phyloP scores from a whole-genome alignment of 345 rosid species.

The Syzygium oleosum region DNA sequence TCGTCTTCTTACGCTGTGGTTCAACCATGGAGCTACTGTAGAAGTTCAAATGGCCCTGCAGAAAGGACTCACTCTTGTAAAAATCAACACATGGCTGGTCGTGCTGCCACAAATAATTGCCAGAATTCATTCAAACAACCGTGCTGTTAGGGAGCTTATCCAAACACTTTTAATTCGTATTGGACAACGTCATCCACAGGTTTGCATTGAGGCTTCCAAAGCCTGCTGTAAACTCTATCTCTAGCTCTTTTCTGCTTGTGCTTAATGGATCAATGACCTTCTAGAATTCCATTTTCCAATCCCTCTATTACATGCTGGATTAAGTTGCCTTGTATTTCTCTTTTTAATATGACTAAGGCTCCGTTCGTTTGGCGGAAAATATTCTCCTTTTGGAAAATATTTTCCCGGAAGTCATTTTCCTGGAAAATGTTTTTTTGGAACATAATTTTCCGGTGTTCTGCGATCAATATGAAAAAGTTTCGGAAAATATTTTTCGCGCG shows the following conservation, averaged over 20 bases:
- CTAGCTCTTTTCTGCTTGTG: background rate
- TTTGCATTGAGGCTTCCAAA: conserved; percentile 6
- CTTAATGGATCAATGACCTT: background rate
- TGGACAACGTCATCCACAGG: conserved; percentile 98
- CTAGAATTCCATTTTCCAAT: background rate
- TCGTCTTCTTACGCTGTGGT: conserved; percentile 97
- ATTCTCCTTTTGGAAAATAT: too few species aligned
- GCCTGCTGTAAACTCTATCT: background rate
- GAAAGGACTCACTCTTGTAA: conserved; percentile 81
- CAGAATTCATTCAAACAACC: conserved; percentile 95
- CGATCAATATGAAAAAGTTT: too few species aligned
- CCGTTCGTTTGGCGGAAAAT: too few species aligned
- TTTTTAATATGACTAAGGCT: background rate
- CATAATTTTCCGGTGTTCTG: too few species aligned
- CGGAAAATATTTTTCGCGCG: too few species aligned
- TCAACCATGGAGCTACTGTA: conserved; percentile 89
- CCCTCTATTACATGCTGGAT: background rate
- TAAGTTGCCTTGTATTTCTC: background rate
- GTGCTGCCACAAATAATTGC: conserved; percentile 99
- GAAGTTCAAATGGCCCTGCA: conserved; percentile 87
- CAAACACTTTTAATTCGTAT: conserved; percentile 93
- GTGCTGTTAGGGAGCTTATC: conserved; percentile 86
- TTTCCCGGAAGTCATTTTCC: too few species aligned
- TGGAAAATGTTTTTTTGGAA: too few species aligned
- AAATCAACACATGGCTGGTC: conserved; percentile 95